phyloP scores from a whole-genome alignment of 768 basidiomycete species.

The Heimioporus sp. region DNA sequence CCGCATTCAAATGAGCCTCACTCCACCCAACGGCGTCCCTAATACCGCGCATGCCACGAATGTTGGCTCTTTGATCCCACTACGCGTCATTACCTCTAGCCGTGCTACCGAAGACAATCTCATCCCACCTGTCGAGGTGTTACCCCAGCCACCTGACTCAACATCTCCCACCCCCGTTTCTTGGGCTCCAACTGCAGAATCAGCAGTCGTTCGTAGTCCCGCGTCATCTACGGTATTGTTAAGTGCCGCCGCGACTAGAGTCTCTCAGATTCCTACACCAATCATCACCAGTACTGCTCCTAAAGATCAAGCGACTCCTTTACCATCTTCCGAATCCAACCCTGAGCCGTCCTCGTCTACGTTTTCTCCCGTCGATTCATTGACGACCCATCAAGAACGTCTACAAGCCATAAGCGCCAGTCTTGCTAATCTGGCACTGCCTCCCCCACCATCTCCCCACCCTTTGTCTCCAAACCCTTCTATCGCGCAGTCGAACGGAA shows the following conservation, averaged over 20 bases:
- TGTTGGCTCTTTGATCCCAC: not conserved
- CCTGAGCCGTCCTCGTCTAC: not conserved
- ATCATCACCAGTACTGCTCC: not conserved
- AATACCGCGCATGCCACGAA: not conserved
- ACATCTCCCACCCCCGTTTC: slow-evolving; percentile 12
- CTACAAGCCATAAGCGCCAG: slow-evolving; percentile 12
- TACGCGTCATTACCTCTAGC: not conserved
- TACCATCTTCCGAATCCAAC: slow-evolving; percentile 1
- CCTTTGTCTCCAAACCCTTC: slow-evolving; percentile 10
- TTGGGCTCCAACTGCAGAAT: not conserved
- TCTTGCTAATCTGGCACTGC: slow-evolving; percentile 9
- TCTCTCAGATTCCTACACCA: slow-evolving; percentile 2
- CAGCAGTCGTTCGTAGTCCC: not conserved
- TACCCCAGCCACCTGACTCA: slow-evolving; percentile 19
- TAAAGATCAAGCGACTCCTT: not conserved
- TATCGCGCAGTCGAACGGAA: not conserved
- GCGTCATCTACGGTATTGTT: not conserved
- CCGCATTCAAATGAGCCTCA: slow-evolving; percentile 20
- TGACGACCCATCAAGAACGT: slow-evolving; percentile 10
- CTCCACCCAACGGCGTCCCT: not conserved
- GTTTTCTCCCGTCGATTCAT: not conserved
- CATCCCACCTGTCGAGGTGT: slow-evolving; percentile 32
- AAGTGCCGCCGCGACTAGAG: not conserved
- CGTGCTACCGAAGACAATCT: slow-evolving; percentile 8
- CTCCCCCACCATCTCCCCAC: not conserved